Evolutionary conservation across 2,329 filamentous ascomycete species (phyloP), one percentile per base, ranked within the genome.

Genomic region (Cryoendolithus antarcticus): DNA sequence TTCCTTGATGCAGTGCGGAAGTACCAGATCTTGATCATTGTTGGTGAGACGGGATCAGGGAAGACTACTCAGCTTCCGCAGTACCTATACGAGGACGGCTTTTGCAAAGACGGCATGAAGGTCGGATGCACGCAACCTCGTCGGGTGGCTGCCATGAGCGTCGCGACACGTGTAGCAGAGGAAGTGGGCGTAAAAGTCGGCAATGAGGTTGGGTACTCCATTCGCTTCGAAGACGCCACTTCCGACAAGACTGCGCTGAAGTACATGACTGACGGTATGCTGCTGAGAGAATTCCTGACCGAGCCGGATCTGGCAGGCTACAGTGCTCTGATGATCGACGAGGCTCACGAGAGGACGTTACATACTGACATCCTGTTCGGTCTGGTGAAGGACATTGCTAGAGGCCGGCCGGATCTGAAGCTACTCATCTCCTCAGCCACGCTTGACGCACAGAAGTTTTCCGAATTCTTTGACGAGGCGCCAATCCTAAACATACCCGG

Each of bases 251-350:
- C 91, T 0, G 70, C 89, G 6, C 64, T 98, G 39, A 93, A 94
- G 61, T 96, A 94, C 62, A 89, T 93, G 82, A 98, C 91, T 0
- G 91, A 98, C 54, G 91, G 91, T 57, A 93, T 96, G 82, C 67
- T 96, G 30, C 68, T 96, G 24, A 74, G 86, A 56, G 86, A 94
- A 57, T 82, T 95, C 48, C 75, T 95, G 64, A 89, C 85, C 0
- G 86, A 93, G 53, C 88, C 89, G 0, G 79, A 89, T 48, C 66
- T 96, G 5, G 74, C 77, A 1, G 77, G 77, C 10, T 96, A 96
- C 52, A 83, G 84, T 4, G 84, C 80, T 9, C 64, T 98, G 46
- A 95, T 98, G 80, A 89, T 98, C 41, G 91, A 98, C 57, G 91
- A 98, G 59, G 91, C 91, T 0, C 91, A 98, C 72, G 91, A 98